Evolutionary conservation across 2,329 filamentous ascomycete species (phyloP).

Genomic region (Microcera coccophila): DNA sequence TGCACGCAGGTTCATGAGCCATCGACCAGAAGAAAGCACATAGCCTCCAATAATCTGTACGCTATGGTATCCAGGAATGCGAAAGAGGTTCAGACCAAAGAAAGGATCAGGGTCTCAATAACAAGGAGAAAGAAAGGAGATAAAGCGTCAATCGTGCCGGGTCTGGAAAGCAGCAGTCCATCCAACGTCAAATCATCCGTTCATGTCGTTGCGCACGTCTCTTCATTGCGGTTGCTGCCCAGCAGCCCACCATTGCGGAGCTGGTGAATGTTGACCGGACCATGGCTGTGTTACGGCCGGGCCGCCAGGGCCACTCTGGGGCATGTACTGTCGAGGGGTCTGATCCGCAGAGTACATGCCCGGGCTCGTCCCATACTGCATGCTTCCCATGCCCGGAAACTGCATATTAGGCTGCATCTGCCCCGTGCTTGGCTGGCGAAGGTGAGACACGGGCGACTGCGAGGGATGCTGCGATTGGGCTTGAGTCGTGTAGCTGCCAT

Average conservation of each 20-base stretch:
- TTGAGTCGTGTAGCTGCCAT: constrained; percentile 51
- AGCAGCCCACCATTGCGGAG: constrained; percentile 52
- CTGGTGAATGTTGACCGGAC: constrained; percentile 59
- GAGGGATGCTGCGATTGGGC: constrained; percentile 49
- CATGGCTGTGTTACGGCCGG: constrained; percentile 51
- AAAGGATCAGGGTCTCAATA: constrained; percentile 21
- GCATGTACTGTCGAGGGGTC: constrained; percentile 64
- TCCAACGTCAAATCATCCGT: constrained; percentile 17
- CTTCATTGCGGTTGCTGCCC: constrained; percentile 44
- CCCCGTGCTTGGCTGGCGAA: constrained; percentile 53
- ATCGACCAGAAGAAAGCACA: constrained; percentile 32
- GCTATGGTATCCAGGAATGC: constrained; percentile 35
- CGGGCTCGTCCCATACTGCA: constrained; percentile 55
- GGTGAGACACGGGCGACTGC: constrained; percentile 56
- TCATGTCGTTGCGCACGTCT: constrained; percentile 18
- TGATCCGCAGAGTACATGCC: constrained; percentile 60
- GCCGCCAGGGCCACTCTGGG: constrained; percentile 51
- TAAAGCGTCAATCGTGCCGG: constrained; percentile 1
- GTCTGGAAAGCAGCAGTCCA: neutral
- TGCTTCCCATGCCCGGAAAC: constrained; percentile 59
- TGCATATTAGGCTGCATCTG: constrained; percentile 59
- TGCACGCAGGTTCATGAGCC: constrained; percentile 31
- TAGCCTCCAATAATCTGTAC: constrained; percentile 34
- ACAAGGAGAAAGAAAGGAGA: constrained; percentile 11
- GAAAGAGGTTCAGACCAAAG: constrained; percentile 26